phyloP scores from a whole-genome alignment of 495 filamentous ascomycete species.

The Penicillium antarcticum region DNA sequence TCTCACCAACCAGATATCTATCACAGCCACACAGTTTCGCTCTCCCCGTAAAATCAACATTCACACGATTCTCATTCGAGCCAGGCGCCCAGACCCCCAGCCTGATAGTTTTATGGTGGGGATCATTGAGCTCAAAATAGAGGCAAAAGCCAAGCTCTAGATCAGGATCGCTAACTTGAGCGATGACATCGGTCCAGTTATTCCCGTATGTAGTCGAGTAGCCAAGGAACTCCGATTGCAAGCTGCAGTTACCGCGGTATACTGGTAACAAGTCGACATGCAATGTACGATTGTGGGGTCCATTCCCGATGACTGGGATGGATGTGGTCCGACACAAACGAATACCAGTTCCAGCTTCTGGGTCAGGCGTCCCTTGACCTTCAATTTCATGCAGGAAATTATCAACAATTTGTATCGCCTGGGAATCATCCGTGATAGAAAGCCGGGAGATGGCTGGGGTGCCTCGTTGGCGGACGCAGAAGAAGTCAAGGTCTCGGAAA shows the following conservation, averaged over 20 bases:
- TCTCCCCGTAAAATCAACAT: slow-evolving; percentile 48
- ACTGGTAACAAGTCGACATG: slow-evolving; percentile 40
- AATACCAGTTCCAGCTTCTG: slow-evolving; percentile 1
- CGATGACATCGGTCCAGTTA: slow-evolving; percentile 43
- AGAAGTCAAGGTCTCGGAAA: slow-evolving; percentile 54
- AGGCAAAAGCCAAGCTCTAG: slow-evolving; percentile 56
- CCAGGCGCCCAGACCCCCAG: slow-evolving; percentile 35
- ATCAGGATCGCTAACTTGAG: slow-evolving; percentile 48
- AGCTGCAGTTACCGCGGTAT: slow-evolving; percentile 34
- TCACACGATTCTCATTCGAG: slow-evolving; percentile 39
- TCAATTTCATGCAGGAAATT: slow-evolving; percentile 45
- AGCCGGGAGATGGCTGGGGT: slow-evolving; percentile 52
- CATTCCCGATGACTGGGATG: slow-evolving; percentile 51
- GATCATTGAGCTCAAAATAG: slow-evolving; percentile 33
- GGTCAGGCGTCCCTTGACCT: slow-evolving; percentile 17
- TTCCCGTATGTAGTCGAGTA: slow-evolving; percentile 8
- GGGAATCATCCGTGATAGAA: slow-evolving; percentile 46
- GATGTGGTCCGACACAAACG: slow-evolving; percentile 46
- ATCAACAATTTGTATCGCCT: slow-evolving; percentile 45
- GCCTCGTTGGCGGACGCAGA: slow-evolving; percentile 55
- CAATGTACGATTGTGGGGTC: slow-evolving; percentile 51
- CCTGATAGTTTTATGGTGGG: slow-evolving; percentile 14
- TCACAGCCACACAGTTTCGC: slow-evolving; percentile 62
- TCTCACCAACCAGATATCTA: slow-evolving; percentile 61
- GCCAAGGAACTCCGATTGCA: slow-evolving; percentile 25